A percentile compares a stretch with the other conserved stretches of the same genome.
These are phyloP conservation scores for Aspergillus alliaceus DNA, from an alignment of 2,329 filamentous ascomycete genomes.

Conservation along the genomic window DNA sequence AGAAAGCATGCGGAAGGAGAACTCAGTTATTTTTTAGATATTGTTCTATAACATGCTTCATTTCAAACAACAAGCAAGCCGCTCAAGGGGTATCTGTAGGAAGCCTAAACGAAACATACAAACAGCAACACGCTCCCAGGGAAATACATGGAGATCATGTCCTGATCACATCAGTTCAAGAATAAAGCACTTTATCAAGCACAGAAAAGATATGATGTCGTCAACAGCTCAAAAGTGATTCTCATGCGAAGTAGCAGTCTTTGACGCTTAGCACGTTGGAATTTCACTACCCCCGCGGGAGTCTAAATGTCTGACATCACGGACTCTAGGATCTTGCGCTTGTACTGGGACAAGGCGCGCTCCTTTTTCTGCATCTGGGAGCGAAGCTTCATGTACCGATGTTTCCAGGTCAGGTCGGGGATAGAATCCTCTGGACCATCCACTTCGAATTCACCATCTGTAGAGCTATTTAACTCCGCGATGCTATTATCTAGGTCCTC, in stretches of 20 bases:
- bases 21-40: not conserved
- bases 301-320: conserved; percentile 43
- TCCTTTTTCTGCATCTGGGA: conserved; percentile 42
- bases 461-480: conserved; percentile 19
- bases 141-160: not conserved
- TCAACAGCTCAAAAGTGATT: not conserved
- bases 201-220: not conserved
- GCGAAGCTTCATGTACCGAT: conserved; percentile 38
- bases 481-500: conserved; percentile 17
- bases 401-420: conserved; percentile 39
- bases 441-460: conserved; percentile 30
- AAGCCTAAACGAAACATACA: conserved; percentile 4
- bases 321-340: conserved; percentile 43
- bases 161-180: not conserved
- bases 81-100: conserved; percentile 23
- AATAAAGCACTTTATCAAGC: not conserved
- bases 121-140: not conserved
- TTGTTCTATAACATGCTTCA: not conserved
- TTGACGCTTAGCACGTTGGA: too few species aligned
- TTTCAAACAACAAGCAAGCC: conserved; percentile 6
- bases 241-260: too few species aligned
- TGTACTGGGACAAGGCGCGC: conserved; percentile 38
- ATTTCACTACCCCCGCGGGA: not conserved
- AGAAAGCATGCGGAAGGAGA: not conserved
- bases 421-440: conserved; percentile 22